Evolutionary conservation across 169 alveolate species (phyloP).

Genomic region (Plasmodium yoelii): DNA sequence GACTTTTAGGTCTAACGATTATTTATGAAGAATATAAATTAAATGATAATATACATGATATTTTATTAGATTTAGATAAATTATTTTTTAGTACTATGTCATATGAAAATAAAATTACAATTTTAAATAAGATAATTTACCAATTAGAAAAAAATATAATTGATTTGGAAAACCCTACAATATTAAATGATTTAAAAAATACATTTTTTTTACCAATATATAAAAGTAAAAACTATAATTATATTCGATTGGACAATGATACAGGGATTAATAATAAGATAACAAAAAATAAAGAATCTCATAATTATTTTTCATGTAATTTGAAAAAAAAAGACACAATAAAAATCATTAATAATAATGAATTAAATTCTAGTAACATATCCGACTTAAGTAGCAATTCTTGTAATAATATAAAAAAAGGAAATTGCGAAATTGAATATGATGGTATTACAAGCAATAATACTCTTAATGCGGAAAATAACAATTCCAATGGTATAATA

Average conservation of each 20-base stretch:
- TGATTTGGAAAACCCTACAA: slow-evolving; percentile 31
- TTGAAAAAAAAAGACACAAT: not conserved
- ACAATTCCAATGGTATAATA: not conserved
- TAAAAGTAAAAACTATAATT: slow-evolving; percentile 14
- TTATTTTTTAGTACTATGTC: slow-evolving; percentile 23
- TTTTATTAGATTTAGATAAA: slow-evolving; percentile 53
- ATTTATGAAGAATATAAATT: slow-evolving; percentile 44
- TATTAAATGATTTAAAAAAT: slow-evolving; percentile 33
- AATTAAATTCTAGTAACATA: not conserved
- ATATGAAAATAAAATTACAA: slow-evolving; percentile 38
- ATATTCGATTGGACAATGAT: not conserved
- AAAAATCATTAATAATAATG: not conserved
- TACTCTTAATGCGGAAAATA: not conserved
- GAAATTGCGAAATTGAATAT: not conserved
- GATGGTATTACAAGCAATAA: not conserved
- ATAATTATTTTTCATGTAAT: not conserved
- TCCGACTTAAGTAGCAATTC: not conserved
- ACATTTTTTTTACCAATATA: slow-evolving; percentile 43
- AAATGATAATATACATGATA: slow-evolving; percentile 57
- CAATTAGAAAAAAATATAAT: slow-evolving; percentile 49
- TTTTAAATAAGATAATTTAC: slow-evolving; percentile 40
- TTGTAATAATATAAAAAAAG: no score
- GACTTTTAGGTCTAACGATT: slow-evolving; percentile 17
- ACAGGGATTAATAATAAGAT: not conserved
- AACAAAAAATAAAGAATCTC: not conserved